These are phyloP conservation scores for Chernovozyma sophiae-reginae DNA, from an alignment of 1,139 yeast genomes.

Conservation along the genomic window DNA sequence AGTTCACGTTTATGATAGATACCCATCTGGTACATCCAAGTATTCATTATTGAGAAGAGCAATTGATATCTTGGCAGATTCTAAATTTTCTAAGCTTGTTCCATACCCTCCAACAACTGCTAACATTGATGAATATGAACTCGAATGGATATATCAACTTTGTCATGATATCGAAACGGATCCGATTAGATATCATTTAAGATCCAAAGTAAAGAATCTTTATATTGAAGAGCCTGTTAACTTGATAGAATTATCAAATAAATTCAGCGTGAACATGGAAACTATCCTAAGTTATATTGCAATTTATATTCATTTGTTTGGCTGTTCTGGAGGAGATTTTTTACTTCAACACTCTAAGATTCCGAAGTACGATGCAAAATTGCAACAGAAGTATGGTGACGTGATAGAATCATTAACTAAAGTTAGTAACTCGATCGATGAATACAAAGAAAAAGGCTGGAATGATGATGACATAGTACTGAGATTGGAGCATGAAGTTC, in stretches of 20 bases:
- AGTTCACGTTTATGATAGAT: slow-evolving; percentile 39
- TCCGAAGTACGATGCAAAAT: slow-evolving; percentile 30
- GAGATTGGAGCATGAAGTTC: slow-evolving; percentile 21
- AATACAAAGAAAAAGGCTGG: slow-evolving; percentile 39
- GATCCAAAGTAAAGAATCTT: slow-evolving; percentile 38
- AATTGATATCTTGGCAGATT: slow-evolving; percentile 28
- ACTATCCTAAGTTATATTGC: slow-evolving; percentile 29
- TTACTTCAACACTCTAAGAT: slow-evolving; percentile 41
- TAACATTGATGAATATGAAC: slow-evolving; percentile 15
- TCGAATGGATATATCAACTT: slow-evolving; percentile 34
- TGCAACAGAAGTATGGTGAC: slow-evolving; percentile 19
- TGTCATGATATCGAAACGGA: slow-evolving; percentile 46
- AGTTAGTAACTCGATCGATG: slow-evolving; percentile 22
- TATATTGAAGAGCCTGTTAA: slow-evolving; percentile 31
- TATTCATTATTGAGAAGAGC: slow-evolving; percentile 41
- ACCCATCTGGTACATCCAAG: slow-evolving; percentile 55
- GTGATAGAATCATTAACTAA: slow-evolving; percentile 22
- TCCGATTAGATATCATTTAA: slow-evolving; percentile 48
- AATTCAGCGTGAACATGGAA: slow-evolving; percentile 17
- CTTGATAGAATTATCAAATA: slow-evolving; percentile 31
- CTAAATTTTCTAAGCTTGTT: slow-evolving; percentile 20
- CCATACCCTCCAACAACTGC: slow-evolving; percentile 17
- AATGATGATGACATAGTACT: slow-evolving; percentile 36
- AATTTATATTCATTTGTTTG: slow-evolving; percentile 26
- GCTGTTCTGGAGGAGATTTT: slow-evolving; percentile 35